Conservation (phyloP, 768 basidiomycete genomes). For the Naganishia onofrii region DNA sequence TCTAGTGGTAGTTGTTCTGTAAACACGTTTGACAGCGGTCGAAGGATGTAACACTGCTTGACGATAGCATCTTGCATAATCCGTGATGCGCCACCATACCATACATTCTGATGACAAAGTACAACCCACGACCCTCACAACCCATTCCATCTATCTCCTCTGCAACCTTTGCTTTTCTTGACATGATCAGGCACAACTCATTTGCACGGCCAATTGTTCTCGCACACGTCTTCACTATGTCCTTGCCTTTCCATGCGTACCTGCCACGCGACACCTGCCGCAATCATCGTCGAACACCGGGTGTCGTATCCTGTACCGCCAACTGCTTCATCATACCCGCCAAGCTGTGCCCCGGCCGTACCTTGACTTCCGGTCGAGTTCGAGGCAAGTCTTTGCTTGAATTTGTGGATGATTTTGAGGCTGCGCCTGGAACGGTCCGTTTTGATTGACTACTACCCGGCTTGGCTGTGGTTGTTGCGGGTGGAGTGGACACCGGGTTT, state of each 20-base stretch:
- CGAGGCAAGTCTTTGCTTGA: constrained; percentile 1
- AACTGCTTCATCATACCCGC: constrained; percentile 28
- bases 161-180: too few relatives aligned
- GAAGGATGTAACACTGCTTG: not conserved
- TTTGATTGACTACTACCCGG: not conserved
- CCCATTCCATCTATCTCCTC: not conserved
- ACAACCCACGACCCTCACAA: not conserved
- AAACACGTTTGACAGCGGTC: not conserved
- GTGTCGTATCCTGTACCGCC: constrained; percentile 22
- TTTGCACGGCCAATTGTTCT: too few relatives aligned
- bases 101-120: not conserved
- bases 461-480: not conserved
- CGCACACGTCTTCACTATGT: not conserved
- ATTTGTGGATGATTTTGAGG: constrained; percentile 1
- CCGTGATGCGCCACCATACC: not conserved
- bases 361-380: constrained; percentile 19
- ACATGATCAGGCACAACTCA: too few relatives aligned
- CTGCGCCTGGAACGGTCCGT: constrained; percentile 13
- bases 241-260: not conserved
- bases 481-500: not conserved
- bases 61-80: not conserved
- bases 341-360: constrained; percentile 22
- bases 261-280: too few relatives aligned
- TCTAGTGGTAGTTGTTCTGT: not conserved
- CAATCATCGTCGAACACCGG: not conserved